phyloP scores from a whole-genome alignment of 2,329 filamentous ascomycete species.

The Monilinia fructicola region DNA sequence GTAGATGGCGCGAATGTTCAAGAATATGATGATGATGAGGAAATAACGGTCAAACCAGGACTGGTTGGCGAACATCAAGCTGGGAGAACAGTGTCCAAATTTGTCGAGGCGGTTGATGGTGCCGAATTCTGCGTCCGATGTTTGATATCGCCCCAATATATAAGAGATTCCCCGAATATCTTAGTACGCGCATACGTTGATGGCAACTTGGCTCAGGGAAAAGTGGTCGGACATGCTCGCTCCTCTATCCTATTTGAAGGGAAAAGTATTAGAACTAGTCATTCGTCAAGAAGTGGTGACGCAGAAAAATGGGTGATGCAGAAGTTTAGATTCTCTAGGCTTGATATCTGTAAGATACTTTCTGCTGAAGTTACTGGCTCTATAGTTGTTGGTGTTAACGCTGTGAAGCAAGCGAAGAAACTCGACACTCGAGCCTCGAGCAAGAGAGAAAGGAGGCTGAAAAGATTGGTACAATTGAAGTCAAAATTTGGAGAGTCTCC shows the following conservation, averaged over 20 bases:
- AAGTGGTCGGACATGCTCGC: fast-evolving
- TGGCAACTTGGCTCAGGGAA: not conserved
- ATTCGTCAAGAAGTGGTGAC: not conserved
- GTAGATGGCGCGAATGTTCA: not conserved
- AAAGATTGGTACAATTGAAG: slow-evolving; percentile 12
- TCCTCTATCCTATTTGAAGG: not conserved
- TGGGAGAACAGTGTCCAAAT: slow-evolving; percentile 19
- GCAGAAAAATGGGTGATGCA: not conserved
- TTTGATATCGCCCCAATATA: not conserved
- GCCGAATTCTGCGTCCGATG: slow-evolving; percentile 11
- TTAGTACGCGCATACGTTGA: not conserved
- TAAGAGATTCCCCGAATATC: not conserved
- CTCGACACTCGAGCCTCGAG: not conserved
- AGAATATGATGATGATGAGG: slow-evolving; percentile 22
- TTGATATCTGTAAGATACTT: slow-evolving; percentile 7
- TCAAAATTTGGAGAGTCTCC: not conserved
- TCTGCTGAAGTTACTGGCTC: not conserved
- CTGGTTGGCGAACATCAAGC: slow-evolving; percentile 4
- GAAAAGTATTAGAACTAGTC: too few relatives aligned
- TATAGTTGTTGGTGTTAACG: not conserved
- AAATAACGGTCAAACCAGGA: slow-evolving; percentile 16
- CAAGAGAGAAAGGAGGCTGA: slow-evolving; percentile 5
- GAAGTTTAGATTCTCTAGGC: slow-evolving; percentile 7
- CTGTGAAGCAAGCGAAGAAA: not conserved
- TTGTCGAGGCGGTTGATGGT: slow-evolving; percentile 12